A percentile compares a stretch with the other conserved stretches of the same genome.
Conservation (phyloP, 192 early-diverging fungal genomes). For the Rhizophagus sp. region DNA sequence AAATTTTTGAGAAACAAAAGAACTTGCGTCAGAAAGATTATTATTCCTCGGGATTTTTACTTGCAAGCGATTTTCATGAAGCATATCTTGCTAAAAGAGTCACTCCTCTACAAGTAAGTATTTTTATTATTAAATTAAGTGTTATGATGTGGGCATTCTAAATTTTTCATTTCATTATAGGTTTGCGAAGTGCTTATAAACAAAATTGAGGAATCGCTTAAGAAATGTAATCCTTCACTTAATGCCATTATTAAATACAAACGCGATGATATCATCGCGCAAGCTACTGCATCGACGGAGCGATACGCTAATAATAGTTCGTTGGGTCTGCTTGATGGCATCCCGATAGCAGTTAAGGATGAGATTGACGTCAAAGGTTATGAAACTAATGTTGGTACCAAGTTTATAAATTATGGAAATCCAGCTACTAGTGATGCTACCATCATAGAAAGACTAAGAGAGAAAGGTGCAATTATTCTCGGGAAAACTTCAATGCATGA, state of each 20-base stretch:
- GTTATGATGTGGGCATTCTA: neutral
- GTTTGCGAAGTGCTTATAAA: constrained; percentile 7
- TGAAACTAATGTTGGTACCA: constrained; percentile 59
- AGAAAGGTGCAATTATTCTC: constrained; percentile 63
- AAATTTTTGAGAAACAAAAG: constrained; percentile 14
- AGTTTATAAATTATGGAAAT: constrained; percentile 54
- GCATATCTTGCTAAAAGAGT: constrained; percentile 6
- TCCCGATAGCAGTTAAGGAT: constrained; percentile 75
- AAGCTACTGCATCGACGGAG: constrained; percentile 55
- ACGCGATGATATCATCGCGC: constrained; percentile 42
- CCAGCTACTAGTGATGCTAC: constrained; percentile 52
- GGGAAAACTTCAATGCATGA: constrained; percentile 79
- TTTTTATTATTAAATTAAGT: neutral
- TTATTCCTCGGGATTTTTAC: neutral
- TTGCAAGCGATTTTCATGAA: constrained; percentile 1
- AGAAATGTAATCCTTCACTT: constrained; percentile 25
- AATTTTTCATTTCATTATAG: neutral
- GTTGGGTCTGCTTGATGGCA: constrained; percentile 69
- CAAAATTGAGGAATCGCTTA: neutral
- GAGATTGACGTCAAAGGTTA: constrained; percentile 62
- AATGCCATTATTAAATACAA: constrained; percentile 38
- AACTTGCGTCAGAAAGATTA: neutral
- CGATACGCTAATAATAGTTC: constrained; percentile 51
- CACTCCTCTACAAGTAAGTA: constrained; percentile 24
- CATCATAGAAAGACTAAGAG: constrained; percentile 50